Base-by-base conservation (phyloP, 257 asterid species). In the Ilex asprella region DNA sequence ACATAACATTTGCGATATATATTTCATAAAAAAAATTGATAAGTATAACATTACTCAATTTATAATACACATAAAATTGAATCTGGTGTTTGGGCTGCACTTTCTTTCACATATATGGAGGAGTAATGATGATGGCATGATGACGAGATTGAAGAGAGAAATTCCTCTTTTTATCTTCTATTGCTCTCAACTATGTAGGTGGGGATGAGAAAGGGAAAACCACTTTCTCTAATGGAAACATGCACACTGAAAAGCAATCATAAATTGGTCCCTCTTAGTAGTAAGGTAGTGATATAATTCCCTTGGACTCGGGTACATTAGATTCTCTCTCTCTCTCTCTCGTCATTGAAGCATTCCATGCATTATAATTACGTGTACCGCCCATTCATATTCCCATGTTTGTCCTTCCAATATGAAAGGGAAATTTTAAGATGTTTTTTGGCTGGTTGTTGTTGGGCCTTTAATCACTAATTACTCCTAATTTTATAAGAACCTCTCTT, bases 91-190 rank as follows among this genome's bases (percentile, higher is more conserved):
- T 21, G 27, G 27, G 27, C 27, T 63, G 61, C 39, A 54, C 49
- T 44, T 46, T 14, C 30, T 30, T 5, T 6, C 58, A 30, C 9
- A 21, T 13, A 12, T 12, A 15, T 43, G 31, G 16, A 41, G 30
- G 55, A 47, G 11, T 55, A 16, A 66, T 59, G 76, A 67, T 73
- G 77, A 67, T 74, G 81, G 75, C 77, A 79, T 71, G 69, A 81
- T 83, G 94, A 86, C 90, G 83, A 70, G 44, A 44, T 50, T 60
- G 71, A 70, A 67, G 66, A 71, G 69, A 16, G 27, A 21, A n/a
- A 60, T 10, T 46, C 52, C 49, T 61, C 67, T 70, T 44, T 31
- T 65, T 60, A 63, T 69, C 65, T 70, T 60, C 62, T 44, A 56
- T 64, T 78, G 61, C 68, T 21, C 62, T 68, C 78, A 64, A 67